Percentiles rank a stretch among this genome's conserved stretches.
Conservation (phyloP, 78 protist genomes). For the Dictyostelium intermedium region DNA sequence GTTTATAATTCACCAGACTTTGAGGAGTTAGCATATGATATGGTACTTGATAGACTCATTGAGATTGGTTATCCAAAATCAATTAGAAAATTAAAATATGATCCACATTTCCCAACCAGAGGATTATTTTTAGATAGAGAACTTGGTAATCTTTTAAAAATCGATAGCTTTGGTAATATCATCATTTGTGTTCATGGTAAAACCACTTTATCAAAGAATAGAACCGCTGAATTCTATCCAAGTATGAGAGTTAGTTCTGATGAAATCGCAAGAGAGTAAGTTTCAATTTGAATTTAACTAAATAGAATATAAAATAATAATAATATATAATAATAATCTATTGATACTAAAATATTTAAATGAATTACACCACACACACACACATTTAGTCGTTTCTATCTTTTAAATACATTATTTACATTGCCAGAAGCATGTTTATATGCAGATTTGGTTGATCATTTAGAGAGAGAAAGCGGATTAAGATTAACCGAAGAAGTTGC, state of each 20-base stretch:
- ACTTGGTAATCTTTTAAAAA: conserved; percentile 80
- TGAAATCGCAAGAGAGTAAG: conserved; percentile 27
- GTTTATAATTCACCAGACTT: conserved; percentile 80
- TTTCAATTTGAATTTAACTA: too few species aligned
- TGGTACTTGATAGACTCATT: conserved; percentile 67
- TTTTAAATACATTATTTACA: conserved; percentile 79
- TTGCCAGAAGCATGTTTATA: conserved; percentile 83
- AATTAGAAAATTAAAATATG: conserved; percentile 63
- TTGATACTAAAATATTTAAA: not conserved
- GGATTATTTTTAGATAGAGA: conserved; percentile 84
- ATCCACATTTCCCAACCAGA: conserved; percentile 80
- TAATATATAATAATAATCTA: not conserved
- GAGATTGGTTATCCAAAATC: conserved; percentile 78
- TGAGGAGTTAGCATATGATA: conserved; percentile 79
- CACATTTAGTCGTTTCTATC: conserved; percentile 44
- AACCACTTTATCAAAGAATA: not conserved
- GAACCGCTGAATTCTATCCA: conserved; percentile 54
- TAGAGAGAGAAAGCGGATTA: conserved; percentile 59
- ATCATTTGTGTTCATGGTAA: conserved; percentile 68
- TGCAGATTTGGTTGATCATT: conserved; percentile 66
- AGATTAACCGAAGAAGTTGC: conserved; percentile 67
- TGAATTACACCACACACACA: not conserved
- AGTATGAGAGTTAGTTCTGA: conserved; percentile 66
- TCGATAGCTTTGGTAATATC: conserved; percentile 79
- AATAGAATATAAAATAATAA: too few species aligned